A percentile compares a stretch with the other conserved stretches of the same genome.
Conservation (phyloP, 2,329 filamentous ascomycete genomes). For the Microdochium paspali region DNA sequence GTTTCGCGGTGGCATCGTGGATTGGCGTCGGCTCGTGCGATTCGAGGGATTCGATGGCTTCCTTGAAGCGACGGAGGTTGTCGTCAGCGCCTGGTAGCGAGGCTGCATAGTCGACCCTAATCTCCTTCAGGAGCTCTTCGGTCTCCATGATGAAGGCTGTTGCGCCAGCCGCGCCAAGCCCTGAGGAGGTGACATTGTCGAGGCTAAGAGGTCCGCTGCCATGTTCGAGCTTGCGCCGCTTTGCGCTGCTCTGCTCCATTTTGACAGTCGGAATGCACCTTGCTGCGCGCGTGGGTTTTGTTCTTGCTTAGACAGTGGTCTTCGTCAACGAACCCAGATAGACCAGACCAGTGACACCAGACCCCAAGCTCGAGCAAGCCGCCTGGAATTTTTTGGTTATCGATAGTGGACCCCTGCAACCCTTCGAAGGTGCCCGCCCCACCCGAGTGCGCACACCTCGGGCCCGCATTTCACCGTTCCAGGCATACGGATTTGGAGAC, state of each 20-base stretch:
- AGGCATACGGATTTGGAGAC: no score
- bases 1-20: constrained; percentile 54
- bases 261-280: neutral
- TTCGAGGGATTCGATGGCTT: constrained; percentile 38
- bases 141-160: constrained; percentile 51
- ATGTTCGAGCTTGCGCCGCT: constrained; percentile 39
- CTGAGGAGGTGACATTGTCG: constrained; percentile 26
- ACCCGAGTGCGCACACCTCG: no score
- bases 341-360: neutral
- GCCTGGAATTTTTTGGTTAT: constrained; percentile 2
- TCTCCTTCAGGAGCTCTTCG: constrained; percentile 47
- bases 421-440: no score
- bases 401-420: constrained; percentile 1
- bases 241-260: constrained; percentile 36
- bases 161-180: constrained; percentile 25
- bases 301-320: neutral
- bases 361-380: constrained; percentile 1
- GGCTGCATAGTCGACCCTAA: constrained; percentile 40
- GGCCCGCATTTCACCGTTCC: no score
- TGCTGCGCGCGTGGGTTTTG: neutral
- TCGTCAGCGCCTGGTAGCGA: constrained; percentile 37
- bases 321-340: neutral
- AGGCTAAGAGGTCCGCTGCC: constrained; percentile 23
- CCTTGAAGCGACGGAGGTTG: constrained; percentile 42
- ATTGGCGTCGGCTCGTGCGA: constrained; percentile 44